A percentile compares a stretch with the other conserved stretches of the same genome.
Evolutionary conservation across 108 stramenopile genomes (phyloP).

Genomic region (Pseudonitzschia multiseries): DNA sequence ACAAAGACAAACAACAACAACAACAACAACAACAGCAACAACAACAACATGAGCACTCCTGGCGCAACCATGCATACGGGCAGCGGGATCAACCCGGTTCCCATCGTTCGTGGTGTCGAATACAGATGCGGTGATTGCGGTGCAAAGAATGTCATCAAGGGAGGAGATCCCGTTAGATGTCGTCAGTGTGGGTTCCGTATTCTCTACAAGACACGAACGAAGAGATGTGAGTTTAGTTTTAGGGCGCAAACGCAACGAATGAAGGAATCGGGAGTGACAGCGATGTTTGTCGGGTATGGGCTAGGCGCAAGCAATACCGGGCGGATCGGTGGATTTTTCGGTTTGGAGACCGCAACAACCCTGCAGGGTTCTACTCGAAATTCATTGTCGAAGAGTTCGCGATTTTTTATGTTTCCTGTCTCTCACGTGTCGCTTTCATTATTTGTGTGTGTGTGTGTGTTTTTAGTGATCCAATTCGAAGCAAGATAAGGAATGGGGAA

Average conservation of each 20-base stretch:
- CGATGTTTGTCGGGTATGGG: neutral
- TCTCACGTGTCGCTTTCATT: neutral
- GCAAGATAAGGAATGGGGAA: constrained; percentile 43
- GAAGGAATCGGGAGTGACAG: neutral
- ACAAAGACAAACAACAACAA: neutral
- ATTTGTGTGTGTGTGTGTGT: neutral
- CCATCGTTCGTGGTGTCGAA: constrained; percentile 50
- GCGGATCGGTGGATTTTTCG: neutral
- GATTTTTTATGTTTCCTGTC: neutral
- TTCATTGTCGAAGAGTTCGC: neutral
- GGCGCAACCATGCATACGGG: constrained; percentile 6
- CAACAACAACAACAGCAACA: neutral
- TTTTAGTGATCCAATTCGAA: constrained; percentile 77
- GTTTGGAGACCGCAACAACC: neutral
- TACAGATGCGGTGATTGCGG: constrained; percentile 93
- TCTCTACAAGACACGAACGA: constrained; percentile 97
- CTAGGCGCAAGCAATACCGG: too few species aligned
- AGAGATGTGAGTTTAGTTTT: constrained; percentile 72
- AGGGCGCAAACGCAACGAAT: neutral
- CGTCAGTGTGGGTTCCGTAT: constrained; percentile 97
- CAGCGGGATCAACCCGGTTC: constrained; percentile 12
- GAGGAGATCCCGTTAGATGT: constrained; percentile 89
- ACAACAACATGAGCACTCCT: neutral
- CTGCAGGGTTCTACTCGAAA: neutral
- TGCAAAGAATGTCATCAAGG: constrained; percentile 74